phyloP scores from a whole-genome alignment of 164 flowering plant genomes.

The Stephania cephalantha region DNA sequence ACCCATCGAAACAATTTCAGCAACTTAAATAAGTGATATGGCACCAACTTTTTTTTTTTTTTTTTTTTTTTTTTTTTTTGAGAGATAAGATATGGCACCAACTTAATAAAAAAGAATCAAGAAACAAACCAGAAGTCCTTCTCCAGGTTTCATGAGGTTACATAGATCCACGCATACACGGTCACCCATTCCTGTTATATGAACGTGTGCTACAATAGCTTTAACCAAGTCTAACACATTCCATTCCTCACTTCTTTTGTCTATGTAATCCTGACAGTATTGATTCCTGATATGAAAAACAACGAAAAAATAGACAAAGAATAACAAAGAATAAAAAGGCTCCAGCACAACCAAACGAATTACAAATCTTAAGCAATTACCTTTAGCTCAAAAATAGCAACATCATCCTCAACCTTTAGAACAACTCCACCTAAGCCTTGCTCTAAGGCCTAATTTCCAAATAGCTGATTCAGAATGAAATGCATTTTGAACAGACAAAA shows the following conservation, averaged over 20 bases:
- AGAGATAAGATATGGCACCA: too few species aligned
- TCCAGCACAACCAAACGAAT: slow-evolving; percentile 8
- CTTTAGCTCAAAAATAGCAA: slow-evolving; percentile 62
- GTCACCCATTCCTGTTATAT: slow-evolving; percentile 83
- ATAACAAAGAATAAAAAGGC: slow-evolving; percentile 12
- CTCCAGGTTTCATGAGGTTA: slow-evolving; percentile 88
- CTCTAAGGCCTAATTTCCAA: slow-evolving; percentile 59
- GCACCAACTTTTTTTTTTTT: too few species aligned
- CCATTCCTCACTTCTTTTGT: slow-evolving; percentile 51
- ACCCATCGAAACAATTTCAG: background rate
- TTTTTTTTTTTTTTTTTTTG: too few species aligned
- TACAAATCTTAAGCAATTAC: slow-evolving; percentile 26
- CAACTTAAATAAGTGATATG: background rate
- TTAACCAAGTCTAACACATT: slow-evolving; percentile 48
- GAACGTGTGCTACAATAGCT: slow-evolving; percentile 51
- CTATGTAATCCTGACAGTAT: slow-evolving; percentile 67
- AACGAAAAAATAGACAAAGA: too few species aligned
- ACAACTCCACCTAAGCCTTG: slow-evolving; percentile 81
- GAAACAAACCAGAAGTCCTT: slow-evolving; percentile 80
- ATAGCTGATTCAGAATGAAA: background rate
- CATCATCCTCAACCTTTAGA: slow-evolving; percentile 59
- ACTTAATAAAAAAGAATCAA: background rate
- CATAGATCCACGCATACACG: slow-evolving; percentile 94
- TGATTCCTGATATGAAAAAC: slow-evolving; percentile 1
- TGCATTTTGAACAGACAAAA: background rate